These are phyloP conservation scores for Trypanosoma theileri DNA, from an alignment of 208 protist species.

Conservation along the genomic window DNA sequence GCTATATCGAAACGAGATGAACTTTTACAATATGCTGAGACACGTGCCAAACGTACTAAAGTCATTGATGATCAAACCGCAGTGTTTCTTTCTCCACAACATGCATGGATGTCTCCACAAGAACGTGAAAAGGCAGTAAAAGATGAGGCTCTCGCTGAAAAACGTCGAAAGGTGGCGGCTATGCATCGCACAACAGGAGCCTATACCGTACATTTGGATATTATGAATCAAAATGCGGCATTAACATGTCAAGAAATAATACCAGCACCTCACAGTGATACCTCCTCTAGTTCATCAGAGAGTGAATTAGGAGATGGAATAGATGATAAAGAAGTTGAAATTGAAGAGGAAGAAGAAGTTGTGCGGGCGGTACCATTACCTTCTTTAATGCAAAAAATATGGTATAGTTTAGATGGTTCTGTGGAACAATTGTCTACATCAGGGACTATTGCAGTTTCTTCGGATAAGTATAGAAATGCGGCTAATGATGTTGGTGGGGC, in stretches of 20 bases:
- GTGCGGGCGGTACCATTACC: constrained; percentile 57
- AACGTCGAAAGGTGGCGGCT: constrained; percentile 46
- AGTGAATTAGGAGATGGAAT: not conserved
- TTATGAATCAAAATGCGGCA: constrained; percentile 75
- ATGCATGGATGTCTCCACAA: constrained; percentile 72
- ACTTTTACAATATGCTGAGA: constrained; percentile 75
- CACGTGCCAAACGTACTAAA: constrained; percentile 68
- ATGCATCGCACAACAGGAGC: constrained; percentile 64
- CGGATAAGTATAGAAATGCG: too few species aligned
- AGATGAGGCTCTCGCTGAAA: constrained; percentile 51
- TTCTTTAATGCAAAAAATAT: constrained; percentile 78
- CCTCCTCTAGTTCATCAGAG: constrained; percentile 5
- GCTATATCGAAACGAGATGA: constrained; percentile 70
- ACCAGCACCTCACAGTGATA: not conserved
- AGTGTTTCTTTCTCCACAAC: constrained; percentile 65
- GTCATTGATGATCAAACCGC: constrained; percentile 89
- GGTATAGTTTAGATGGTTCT: constrained; percentile 72
- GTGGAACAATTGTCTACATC: constrained; percentile 23
- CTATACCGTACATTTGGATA: constrained; percentile 77
- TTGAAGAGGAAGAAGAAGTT: constrained; percentile 23
- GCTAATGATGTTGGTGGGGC: not conserved
- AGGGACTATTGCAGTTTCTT: too few species aligned
- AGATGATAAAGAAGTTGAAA: constrained; percentile 7
- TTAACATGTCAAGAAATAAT: constrained; percentile 47
- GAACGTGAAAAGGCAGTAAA: constrained; percentile 58